Conservation (phyloP, 768 basidiomycete genomes). For the Russula dissimulans region DNA sequence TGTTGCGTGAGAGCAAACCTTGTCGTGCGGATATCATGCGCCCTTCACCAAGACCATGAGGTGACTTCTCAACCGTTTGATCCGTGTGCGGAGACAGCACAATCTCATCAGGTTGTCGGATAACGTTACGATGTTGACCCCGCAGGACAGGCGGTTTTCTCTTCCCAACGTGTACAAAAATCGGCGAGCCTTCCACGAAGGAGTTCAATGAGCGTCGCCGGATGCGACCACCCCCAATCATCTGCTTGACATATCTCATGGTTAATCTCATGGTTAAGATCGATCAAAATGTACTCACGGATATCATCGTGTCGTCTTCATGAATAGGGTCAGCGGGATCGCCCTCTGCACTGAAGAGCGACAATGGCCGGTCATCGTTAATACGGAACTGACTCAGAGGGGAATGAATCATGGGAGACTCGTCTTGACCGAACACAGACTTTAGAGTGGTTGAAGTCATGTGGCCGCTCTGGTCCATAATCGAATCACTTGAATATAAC, state of each 20-base stretch:
- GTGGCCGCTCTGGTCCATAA: slow-evolving; percentile 48
- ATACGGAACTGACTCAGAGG: slow-evolving; percentile 33
- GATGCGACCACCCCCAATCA: slow-evolving; percentile 72
- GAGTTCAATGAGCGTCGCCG: slow-evolving; percentile 60
- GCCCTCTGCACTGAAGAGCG: slow-evolving; percentile 43
- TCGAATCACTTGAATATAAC: slow-evolving; percentile 24
- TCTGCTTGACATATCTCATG: slow-evolving; percentile 33
- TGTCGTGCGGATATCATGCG: slow-evolving; percentile 57
- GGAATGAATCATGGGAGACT: slow-evolving; percentile 22
- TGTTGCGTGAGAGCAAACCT: slow-evolving; percentile 56
- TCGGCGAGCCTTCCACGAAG: slow-evolving; percentile 56
- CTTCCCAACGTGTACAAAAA: slow-evolving; percentile 53
- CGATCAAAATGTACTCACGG: slow-evolving; percentile 35
- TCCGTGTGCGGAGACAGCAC: slow-evolving; percentile 38
- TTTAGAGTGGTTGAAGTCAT: slow-evolving; percentile 44
- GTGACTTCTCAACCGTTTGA: slow-evolving; percentile 47
- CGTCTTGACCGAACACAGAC: slow-evolving; percentile 52
- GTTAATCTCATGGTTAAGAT: neutral
- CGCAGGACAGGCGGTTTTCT: slow-evolving; percentile 34
- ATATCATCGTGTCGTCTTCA: slow-evolving; percentile 80
- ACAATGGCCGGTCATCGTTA: slow-evolving; percentile 54
- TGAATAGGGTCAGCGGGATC: slow-evolving; percentile 39
- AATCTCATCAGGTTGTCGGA: slow-evolving; percentile 22
- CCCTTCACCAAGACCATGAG: slow-evolving; percentile 56
- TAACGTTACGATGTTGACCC: slow-evolving; percentile 15